Evolutionary conservation across 2,329 filamentous ascomycete genomes (phyloP).

Genomic region (Botrytis byssoidea): DNA sequence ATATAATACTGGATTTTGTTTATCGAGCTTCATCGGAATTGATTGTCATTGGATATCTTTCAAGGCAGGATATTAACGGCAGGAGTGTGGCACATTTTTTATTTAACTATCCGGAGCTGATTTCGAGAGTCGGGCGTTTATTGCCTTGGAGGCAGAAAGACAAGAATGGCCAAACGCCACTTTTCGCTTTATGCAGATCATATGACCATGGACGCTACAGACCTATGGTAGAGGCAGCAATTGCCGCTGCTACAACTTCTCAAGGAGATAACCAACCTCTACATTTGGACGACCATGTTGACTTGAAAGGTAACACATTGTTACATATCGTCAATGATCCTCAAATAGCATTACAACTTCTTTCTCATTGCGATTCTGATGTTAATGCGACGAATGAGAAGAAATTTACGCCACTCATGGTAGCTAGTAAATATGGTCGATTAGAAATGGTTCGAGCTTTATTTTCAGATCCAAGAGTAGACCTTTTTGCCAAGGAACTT

Average conservation of each 20-base stretch:
- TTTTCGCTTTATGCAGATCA: constrained; percentile 91
- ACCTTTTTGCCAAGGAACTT: constrained; percentile 77
- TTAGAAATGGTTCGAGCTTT: constrained; percentile 88
- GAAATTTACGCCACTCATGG: constrained; percentile 93
- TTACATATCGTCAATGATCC: constrained; percentile 94
- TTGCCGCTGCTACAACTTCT: constrained; percentile 68
- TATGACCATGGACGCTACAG: constrained; percentile 90
- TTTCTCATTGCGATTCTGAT: constrained; percentile 87
- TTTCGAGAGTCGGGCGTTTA: constrained; percentile 70
- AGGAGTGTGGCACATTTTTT: constrained; percentile 93
- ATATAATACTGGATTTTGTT: constrained; percentile 71
- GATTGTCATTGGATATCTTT: constrained; percentile 66
- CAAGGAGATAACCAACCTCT: constrained; percentile 79
- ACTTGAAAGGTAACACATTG: constrained; percentile 88
- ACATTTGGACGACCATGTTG: constrained; percentile 89
- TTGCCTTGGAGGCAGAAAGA: constrained; percentile 89
- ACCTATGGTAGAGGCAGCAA: constrained; percentile 79
- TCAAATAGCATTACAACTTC: constrained; percentile 69
- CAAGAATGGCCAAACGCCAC: constrained; percentile 94
- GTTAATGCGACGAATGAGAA: constrained; percentile 95
- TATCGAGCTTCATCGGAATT: constrained; percentile 54
- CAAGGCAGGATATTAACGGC: constrained; percentile 76
- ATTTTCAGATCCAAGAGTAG: constrained; percentile 84
- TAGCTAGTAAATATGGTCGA: constrained; percentile 95
- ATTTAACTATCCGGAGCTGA: constrained; percentile 83